Evolutionary conservation across 768 basidiomycete genomes (phyloP), one percentile per base, ranked within the genome.

Genomic region (Cantharellus anzutake): DNA sequence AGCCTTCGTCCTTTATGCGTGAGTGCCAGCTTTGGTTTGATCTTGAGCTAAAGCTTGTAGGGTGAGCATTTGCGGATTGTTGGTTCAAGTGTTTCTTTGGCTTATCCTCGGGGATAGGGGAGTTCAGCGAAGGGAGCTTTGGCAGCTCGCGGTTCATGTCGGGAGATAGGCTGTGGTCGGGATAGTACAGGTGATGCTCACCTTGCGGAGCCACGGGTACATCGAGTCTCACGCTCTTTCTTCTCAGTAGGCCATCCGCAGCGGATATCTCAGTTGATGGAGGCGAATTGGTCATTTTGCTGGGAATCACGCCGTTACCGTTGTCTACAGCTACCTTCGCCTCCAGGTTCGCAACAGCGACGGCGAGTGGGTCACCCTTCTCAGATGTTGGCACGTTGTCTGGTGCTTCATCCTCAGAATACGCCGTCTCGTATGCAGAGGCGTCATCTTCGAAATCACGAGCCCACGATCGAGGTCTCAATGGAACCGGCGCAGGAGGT

Each of bases 201-300:
- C 20, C 20, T 29, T 29, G 20, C 29, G 44, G 44, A 11, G 63
- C 57, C 1, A 87, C 87, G 51, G 81, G 76, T 42, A 88, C 68
- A 38, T 83, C 85, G 57, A 90, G 81, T 4, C 87, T 74, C 41
- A 90, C 87, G 65, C 84, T 86, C 70, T 89, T 89, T 41, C 76
- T 67, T 5, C 78, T 69, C 2, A 64, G 57, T 7, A 71, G 64
- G 52, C 11, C 14, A 38, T 55, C 52, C 14, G 52, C 34, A 11
- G 14, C 34, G 11, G 52, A 38, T 29, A 52, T 63, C 14, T 63
- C 63, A 29, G 68, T 69, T 5, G 70, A 66, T 14, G 62, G 11
- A 48, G 44, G 44, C 29, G 44, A 48, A 29, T 29, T 29, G 20
- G 20, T 29, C 0, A 29, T 29, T 48, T 48, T 11, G 29, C 44